Percentiles rank a stretch among this genome's conserved stretches.
These are phyloP conservation scores for Fabrea salina DNA, from an alignment of 169 alveolate species.

Conservation along the genomic window DNA sequence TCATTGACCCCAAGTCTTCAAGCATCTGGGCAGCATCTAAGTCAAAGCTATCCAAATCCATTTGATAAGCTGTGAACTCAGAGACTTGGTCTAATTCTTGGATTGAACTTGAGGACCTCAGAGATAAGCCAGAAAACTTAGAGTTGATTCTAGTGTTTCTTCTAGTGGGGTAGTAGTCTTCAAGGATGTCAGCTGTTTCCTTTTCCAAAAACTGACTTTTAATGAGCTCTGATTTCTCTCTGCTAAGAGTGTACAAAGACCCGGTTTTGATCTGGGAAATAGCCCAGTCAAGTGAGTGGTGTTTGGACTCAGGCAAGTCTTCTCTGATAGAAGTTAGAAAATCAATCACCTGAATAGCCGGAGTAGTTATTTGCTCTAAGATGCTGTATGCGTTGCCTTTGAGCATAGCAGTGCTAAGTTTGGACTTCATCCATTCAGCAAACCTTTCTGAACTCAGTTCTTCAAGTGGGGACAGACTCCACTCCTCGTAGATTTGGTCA, in stretches of 20 bases:
- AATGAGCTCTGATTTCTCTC: no score
- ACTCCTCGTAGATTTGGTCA: not conserved
- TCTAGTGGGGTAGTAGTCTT: no score
- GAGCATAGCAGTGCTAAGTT: not conserved
- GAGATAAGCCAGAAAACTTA: not conserved
- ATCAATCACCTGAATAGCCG: not conserved
- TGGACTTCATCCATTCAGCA: not conserved
- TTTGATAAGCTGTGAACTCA: not conserved
- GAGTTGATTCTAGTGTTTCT: not conserved
- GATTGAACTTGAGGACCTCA: not conserved
- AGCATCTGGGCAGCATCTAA: not conserved
- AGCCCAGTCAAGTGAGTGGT: no score
- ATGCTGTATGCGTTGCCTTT: not conserved
- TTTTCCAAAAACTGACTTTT: no score
- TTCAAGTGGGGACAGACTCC: not conserved
- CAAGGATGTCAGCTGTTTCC: no score
- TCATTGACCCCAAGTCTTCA: not conserved
- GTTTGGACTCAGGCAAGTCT: no score
- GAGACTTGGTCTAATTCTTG: not conserved
- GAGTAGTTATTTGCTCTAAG: not conserved
- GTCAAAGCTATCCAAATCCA: not conserved
- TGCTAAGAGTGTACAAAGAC: no score
- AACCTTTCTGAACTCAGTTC: not conserved
- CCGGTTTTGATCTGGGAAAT: no score
- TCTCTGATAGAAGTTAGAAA: not conserved